Evolutionary conservation across 2,329 filamentous ascomycete species (phyloP), one percentile per base, ranked within the genome.

Genomic region (Daldinia eschscholtzii): DNA sequence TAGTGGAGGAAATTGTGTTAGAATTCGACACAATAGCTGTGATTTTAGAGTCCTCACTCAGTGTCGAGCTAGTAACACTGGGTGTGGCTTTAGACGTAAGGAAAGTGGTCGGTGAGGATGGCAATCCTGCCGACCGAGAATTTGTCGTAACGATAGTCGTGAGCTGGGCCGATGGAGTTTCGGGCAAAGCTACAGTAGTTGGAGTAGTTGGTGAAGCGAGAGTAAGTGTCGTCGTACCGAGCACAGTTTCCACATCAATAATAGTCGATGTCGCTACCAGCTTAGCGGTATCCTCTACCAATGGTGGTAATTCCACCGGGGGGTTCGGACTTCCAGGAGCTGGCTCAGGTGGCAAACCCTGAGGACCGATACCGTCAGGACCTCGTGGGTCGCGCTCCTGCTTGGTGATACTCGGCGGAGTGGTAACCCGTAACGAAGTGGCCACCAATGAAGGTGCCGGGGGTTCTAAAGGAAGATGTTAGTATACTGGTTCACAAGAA

Each of bases 381-480:
- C 33, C 64, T 63, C 57, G 42, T 13, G 61, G 64, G 20, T 42
- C 64, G 59, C 64, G 64, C 44, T 59, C 70, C 64, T 62, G 64
- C 57, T 68, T 72, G 46, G 59, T 42, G 30, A 33, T 53, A 20
- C 44, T 64, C 9, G 60, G 57, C 57, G 62, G 63, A 28, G 35
- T 62, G 18, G 59, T 23, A 50, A 59, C 53, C 56, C 39, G 44
- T 41, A 64, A 52, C 13, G 62, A 39, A n/a, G 46, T 56, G 57
- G 67, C 67, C 59, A 72, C 64, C 64, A 70, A 41, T 48, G 62
- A 68, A 68, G 67, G 61, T 48, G 70, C 62, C 67, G 46, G n/a
- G 6, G 60, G 30, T 41, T 70, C 70, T 72, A 57, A 57, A 58
- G 39, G 7, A 44, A 61, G 2, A 53, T 39, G 61, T 72, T 68